phyloP scores from a whole-genome alignment of 495 filamentous ascomycete genomes.

The Xylaria telfairii region DNA sequence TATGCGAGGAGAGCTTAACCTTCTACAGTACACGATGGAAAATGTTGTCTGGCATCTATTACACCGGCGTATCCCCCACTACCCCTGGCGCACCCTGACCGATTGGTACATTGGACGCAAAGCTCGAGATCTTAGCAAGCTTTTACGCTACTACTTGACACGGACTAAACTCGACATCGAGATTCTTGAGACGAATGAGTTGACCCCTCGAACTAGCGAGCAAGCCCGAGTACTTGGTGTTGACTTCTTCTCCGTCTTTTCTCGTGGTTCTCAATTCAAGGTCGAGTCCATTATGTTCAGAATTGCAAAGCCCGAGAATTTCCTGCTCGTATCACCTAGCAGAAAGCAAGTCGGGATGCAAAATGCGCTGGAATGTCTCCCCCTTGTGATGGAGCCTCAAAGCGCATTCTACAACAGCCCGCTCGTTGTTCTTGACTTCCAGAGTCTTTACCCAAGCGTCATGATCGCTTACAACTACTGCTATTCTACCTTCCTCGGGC shows the following conservation, averaged over 20 bases:
- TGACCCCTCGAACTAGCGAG: conserved; percentile 89
- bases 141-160: conserved; percentile 77
- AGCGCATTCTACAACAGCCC: conserved; percentile 93
- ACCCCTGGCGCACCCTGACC: conserved; percentile 77
- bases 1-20: conserved; percentile 87
- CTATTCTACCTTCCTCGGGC: conserved; percentile 94
- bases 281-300: conserved; percentile 98
- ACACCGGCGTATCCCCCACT: conserved; percentile 91
- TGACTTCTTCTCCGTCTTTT: conserved; percentile 95
- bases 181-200: conserved; percentile 88
- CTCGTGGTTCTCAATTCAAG: conserved; percentile 94
- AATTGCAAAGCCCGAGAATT: conserved; percentile 97
- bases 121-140: conserved; percentile 71
- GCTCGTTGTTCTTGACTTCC: conserved; percentile 91
- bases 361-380: conserved; percentile 93
- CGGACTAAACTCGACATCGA: conserved; percentile 85
- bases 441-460: conserved; percentile 93
- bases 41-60: conserved; percentile 94
- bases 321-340: conserved; percentile 86
- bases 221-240: conserved; percentile 92
- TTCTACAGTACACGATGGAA: conserved; percentile 95
- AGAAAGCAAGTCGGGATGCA: conserved; percentile 90
- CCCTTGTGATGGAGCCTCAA: conserved; percentile 96
- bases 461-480: conserved; percentile 99
- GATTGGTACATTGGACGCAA: conserved; percentile 75